phyloP scores from a whole-genome alignment of 192 early-diverging fungal species.

The Entomortierella beljakovae region DNA sequence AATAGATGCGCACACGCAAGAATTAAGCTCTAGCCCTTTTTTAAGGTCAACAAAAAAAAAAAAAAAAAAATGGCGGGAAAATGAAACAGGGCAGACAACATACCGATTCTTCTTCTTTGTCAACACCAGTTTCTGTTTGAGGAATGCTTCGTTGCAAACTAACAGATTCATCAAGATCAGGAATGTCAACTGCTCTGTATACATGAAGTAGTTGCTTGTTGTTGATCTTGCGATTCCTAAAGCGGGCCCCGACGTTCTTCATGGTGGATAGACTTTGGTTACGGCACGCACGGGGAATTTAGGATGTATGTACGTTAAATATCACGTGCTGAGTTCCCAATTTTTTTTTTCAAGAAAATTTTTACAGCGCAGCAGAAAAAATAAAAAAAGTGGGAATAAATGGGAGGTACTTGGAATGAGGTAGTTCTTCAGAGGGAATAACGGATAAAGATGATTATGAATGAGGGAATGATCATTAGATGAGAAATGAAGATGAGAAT shows the following conservation, averaged over 20 bases:
- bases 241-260: conserved; percentile 61
- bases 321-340: not conserved
- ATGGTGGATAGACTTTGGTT: not conserved
- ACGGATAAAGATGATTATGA: conserved; percentile 16
- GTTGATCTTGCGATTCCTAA: conserved; percentile 91
- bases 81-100: conserved; percentile 43
- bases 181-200: conserved; percentile 82
- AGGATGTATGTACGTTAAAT: conserved; percentile 5
- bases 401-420: not conserved
- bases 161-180: conserved; percentile 82
- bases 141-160: conserved; percentile 70
- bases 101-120: conserved; percentile 97
- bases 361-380: conserved; percentile 4
- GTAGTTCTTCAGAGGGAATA: conserved; percentile 20
- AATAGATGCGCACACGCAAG: not conserved
- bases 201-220: conserved; percentile 86
- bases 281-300: not conserved
- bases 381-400: not conserved
- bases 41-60: not conserved
- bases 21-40: no score
- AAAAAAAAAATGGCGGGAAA: conserved; percentile 11
- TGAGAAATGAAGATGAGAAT: conserved; percentile 21
- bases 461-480: conserved; percentile 28
- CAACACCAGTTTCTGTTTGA: conserved; percentile 92
- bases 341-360: no score